Percentiles rank a stretch among this genome's conserved stretches.
Evolutionary conservation across 331 rosid genomes (phyloP).

Genomic region (Arachis monticola): DNA sequence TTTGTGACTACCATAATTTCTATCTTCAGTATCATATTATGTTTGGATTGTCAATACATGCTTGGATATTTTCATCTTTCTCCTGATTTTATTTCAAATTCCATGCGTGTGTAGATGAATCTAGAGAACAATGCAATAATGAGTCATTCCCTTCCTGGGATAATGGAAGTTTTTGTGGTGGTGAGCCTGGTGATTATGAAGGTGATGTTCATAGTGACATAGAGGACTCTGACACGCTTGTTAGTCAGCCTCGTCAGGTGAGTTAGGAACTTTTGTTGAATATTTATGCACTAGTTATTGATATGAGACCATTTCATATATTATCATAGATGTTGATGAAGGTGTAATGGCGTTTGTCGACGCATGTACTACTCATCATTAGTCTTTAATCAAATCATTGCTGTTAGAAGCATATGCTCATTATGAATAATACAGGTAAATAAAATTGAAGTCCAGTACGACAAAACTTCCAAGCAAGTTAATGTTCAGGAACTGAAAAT

Average conservation of each 20-base stretch:
- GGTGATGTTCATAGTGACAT: constrained; percentile 69
- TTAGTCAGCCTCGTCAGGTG: constrained; percentile 95
- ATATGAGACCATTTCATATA: constrained; percentile 1
- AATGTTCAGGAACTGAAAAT: constrained; percentile 84
- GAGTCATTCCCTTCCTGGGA: constrained; percentile 69
- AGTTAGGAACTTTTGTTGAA: constrained; percentile 32
- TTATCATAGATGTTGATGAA: neutral
- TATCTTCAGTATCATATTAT: neutral
- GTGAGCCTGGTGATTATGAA: constrained; percentile 69
- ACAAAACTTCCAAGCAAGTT: constrained; percentile 94
- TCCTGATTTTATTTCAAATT: constrained; percentile 7
- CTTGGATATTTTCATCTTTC: constrained; percentile 18
- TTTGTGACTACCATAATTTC: constrained; percentile 4
- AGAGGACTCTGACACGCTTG: constrained; percentile 73
- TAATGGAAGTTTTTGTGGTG: constrained; percentile 61
- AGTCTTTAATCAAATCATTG: constrained; percentile 20
- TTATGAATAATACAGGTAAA: constrained; percentile 58
- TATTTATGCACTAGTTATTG: neutral
- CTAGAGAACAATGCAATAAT: constrained; percentile 58
- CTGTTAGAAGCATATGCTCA: constrained; percentile 29
- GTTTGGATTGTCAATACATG: constrained; percentile 21
- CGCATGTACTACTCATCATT: constrained; percentile 7
- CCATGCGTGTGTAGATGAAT: constrained; percentile 54
- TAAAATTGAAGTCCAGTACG: constrained; percentile 89
- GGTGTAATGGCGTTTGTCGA: constrained; percentile 6